A percentile compares a stretch with the other conserved stretches of the same genome.
phyloP scores from a whole-genome alignment of 2,329 filamentous ascomycete genomes.

The Neopestalotiopsis sp. region DNA sequence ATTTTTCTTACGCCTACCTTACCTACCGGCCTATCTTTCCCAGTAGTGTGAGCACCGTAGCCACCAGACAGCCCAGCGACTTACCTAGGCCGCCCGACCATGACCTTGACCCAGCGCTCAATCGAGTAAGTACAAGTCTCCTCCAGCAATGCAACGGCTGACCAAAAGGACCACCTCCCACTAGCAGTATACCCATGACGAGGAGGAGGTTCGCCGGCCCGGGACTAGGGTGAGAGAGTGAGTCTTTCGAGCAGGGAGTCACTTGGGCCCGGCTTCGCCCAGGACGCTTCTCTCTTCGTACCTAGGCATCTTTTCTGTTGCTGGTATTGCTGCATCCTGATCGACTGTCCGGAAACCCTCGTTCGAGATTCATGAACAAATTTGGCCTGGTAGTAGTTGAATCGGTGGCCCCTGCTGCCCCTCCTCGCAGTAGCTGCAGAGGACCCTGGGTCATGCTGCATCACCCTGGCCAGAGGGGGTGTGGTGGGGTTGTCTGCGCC shows the following conservation, averaged over 20 bases:
- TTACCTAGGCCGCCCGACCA: not conserved
- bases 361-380: slow-evolving; percentile 17
- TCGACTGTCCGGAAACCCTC: slow-evolving; percentile 7
- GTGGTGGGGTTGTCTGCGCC: slow-evolving; percentile 17
- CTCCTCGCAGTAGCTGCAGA: slow-evolving; percentile 11
- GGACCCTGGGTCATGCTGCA: slow-evolving; percentile 3
- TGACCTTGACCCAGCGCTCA: not conserved
- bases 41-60: not conserved
- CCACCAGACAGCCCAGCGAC: not conserved
- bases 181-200: slow-evolving; percentile 14
- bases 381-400: slow-evolving; percentile 18
- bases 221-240: not conserved
- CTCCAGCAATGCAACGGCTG: slow-evolving; percentile 4
- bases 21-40: not conserved
- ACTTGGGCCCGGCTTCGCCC: not conserved
- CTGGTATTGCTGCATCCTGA: slow-evolving; percentile 10
- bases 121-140: slow-evolving; percentile 9
- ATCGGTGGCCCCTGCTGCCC: slow-evolving; percentile 15
- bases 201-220: slow-evolving; percentile 6
- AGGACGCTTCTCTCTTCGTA: not conserved
- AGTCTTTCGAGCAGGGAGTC: not conserved
- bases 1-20: not conserved
- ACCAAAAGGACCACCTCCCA: not conserved
- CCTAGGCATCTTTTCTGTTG: not conserved
- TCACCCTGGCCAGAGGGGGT: slow-evolving; percentile 16